Base-by-base conservation (phyloP, 2,329 filamentous ascomycete genomes). In the Colletotrichum lentis region DNA sequence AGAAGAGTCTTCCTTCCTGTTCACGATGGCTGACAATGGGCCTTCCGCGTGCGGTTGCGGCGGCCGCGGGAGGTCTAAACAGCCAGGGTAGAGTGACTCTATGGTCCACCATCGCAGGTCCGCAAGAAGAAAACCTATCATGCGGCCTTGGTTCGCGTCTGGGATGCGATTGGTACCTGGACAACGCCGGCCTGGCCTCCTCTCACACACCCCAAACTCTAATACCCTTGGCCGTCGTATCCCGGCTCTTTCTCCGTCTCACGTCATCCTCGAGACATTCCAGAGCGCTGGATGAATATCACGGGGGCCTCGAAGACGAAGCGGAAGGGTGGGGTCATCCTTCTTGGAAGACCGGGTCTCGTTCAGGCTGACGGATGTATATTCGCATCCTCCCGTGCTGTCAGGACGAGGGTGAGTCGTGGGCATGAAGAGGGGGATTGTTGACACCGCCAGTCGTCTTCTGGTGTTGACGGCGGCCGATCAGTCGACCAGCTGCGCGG, bases 261-360 rank as follows among this genome's bases (percentile, higher is more conserved):
- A 68, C 61, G 61, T 68, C 65, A 59, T 68, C 58, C 31, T 68
- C 62, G 53, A 49, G 65, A 68, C 22, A 60, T 68, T 60, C 61
- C 55, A 55, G 65, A 55, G 49, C 7, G 16, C n/a, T 8, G 37
- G 22, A 58, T n/a, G 14, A 55, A 50, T 41, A 24, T 47, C 55
- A 47, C 54, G 41, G 11, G 50, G 31, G n/a, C 5, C 24, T 8
- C 18, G 49, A 39, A 7, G 27, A 27, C 27, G 16, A 24, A 12
- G 39, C 20, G 27, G 16, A 31, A 37, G 27, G 39, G 37, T 35
- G 50, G 37, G 31, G 53, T 37, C n/a, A 35, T 20, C 18, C 8
- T 43, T n/a, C 50, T 44, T 53, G 16, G 39, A n/a, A 31, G 24
- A 4, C 47, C 14, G 37, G 37, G 31, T 6, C 39, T 44, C 14